Evolutionary conservation across 2,329 filamentous ascomycete species (phyloP).

Genomic region (Penicillium sp.): DNA sequence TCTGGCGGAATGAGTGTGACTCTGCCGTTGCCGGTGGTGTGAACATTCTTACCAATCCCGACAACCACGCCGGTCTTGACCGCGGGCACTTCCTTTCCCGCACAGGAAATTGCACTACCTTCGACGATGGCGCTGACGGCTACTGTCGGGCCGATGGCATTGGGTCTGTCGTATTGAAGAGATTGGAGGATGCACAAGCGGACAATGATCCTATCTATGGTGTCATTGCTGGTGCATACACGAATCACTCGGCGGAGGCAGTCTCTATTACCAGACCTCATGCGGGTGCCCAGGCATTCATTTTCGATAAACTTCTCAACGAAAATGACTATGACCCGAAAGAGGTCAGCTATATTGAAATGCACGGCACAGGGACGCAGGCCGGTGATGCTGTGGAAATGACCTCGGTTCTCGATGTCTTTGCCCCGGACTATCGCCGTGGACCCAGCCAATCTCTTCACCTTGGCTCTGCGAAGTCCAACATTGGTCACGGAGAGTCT

Average conservation of each 20-base stretch:
- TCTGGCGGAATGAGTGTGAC: slow-evolving; percentile 72
- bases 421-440: slow-evolving; percentile 49
- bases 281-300: slow-evolving; percentile 64
- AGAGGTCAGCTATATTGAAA: slow-evolving; percentile 77
- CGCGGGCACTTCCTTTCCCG: slow-evolving; percentile 73
- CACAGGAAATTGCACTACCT: slow-evolving; percentile 71
- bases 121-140: slow-evolving; percentile 72
- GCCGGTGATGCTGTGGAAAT: slow-evolving; percentile 79
- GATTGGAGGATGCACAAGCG: slow-evolving; percentile 68
- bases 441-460: slow-evolving; percentile 49
- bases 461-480: slow-evolving; percentile 59
- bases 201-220: slow-evolving; percentile 67
- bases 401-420: slow-evolving; percentile 63
- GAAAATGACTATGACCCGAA: slow-evolving; percentile 68
- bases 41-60: slow-evolving; percentile 70
- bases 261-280: slow-evolving; percentile 81
- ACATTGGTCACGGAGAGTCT: slow-evolving; percentile 58
- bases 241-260: slow-evolving; percentile 76
- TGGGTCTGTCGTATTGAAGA: slow-evolving; percentile 69
- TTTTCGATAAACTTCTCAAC: slow-evolving; percentile 65
- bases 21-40: slow-evolving; percentile 74
- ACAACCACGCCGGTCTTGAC: slow-evolving; percentile 70
- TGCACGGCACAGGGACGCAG: slow-evolving; percentile 85
- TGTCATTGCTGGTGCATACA: slow-evolving; percentile 66
- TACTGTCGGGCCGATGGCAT: slow-evolving; percentile 76